phyloP scores from a whole-genome alignment of 768 basidiomycete genomes.

The Boletus speciosus region DNA sequence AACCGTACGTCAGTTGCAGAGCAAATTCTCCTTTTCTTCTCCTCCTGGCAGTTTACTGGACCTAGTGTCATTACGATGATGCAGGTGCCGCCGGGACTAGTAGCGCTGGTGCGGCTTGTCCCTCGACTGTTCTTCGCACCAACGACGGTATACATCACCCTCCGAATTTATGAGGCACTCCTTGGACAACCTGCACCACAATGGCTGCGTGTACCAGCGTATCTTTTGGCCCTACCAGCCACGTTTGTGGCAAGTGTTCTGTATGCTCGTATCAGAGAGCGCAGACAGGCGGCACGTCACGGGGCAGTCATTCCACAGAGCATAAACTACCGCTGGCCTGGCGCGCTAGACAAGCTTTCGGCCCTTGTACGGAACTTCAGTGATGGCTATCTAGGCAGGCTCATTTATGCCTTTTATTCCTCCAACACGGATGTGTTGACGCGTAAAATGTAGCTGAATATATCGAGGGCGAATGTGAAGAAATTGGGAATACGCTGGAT shows the following conservation, averaged over 20 bases:
- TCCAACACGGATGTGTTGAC: neutral
- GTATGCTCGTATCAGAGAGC: slow-evolving; percentile 46
- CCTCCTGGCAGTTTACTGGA: neutral
- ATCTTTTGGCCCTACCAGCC: slow-evolving; percentile 24
- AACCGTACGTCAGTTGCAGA: neutral
- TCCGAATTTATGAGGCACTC: slow-evolving; percentile 12
- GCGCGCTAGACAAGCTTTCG: slow-evolving; percentile 46
- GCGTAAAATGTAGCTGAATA: slow-evolving; percentile 10
- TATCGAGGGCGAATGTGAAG: slow-evolving; percentile 4
- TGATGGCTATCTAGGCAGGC: slow-evolving; percentile 48
- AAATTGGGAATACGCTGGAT: slow-evolving; percentile 24
- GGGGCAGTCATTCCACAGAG: slow-evolving; percentile 47
- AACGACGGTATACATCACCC: slow-evolving; percentile 9
- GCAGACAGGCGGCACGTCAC: slow-evolving; percentile 38
- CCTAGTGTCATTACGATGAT: neutral
- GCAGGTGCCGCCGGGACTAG: slow-evolving; percentile 30
- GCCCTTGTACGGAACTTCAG: slow-evolving; percentile 37
- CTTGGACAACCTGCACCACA: neutral
- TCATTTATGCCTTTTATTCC: neutral
- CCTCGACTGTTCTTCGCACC: slow-evolving; percentile 26
- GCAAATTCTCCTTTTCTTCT: neutral
- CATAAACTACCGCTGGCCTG: slow-evolving; percentile 37
- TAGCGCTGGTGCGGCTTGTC: slow-evolving; percentile 30
- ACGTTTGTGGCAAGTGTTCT: slow-evolving; percentile 21
- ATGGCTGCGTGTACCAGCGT: slow-evolving; percentile 16